Conservation (phyloP, 1,139 yeast species). For the Blastobotrys niveus region DNA sequence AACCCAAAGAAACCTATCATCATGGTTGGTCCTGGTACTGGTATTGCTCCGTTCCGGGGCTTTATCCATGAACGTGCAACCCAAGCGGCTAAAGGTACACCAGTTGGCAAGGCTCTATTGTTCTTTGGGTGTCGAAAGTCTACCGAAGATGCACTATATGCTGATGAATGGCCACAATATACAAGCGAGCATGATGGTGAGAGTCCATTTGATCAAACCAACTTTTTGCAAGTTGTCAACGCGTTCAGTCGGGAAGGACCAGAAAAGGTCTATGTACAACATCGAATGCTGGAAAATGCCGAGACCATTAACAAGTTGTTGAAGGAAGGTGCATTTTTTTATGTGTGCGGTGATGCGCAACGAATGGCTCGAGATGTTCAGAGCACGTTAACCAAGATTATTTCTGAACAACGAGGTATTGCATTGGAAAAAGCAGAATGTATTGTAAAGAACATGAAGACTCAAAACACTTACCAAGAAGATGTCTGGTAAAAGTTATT, state of each 20-base stretch:
- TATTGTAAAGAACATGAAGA: slow-evolving; percentile 70
- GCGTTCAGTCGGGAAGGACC: slow-evolving; percentile 77
- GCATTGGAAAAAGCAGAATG: slow-evolving; percentile 67
- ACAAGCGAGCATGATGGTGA: slow-evolving; percentile 27
- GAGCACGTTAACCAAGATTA: slow-evolving; percentile 56
- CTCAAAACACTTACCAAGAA: slow-evolving; percentile 88
- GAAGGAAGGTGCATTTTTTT: slow-evolving; percentile 73
- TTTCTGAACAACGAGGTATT: slow-evolving; percentile 54
- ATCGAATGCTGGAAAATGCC: slow-evolving; percentile 57
- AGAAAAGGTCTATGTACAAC: slow-evolving; percentile 83
- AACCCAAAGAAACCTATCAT: slow-evolving; percentile 79
- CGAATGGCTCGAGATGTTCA: slow-evolving; percentile 98
- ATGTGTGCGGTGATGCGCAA: slow-evolving; percentile 96
- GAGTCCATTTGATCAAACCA: slow-evolving; percentile 18
- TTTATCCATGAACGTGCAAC: slow-evolving; percentile 77
- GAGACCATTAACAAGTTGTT: slow-evolving; percentile 53
- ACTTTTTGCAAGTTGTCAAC: slow-evolving; percentile 49
- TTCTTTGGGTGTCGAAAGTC: slow-evolving; percentile 84
- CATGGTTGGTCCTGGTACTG: slow-evolving; percentile 97
- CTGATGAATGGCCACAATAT: slow-evolving; percentile 75
- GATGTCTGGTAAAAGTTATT: slow-evolving; percentile 88
- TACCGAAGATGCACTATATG: slow-evolving; percentile 71
- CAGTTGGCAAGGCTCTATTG: slow-evolving; percentile 66
- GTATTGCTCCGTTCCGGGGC: slow-evolving; percentile 97
- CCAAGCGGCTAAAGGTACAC: slow-evolving; percentile 47